A percentile compares a stretch with the other conserved stretches of the same genome.
phyloP scores from a whole-genome alignment of 2,329 filamentous ascomycete species.

The Byssoonygena ceratinophila region DNA sequence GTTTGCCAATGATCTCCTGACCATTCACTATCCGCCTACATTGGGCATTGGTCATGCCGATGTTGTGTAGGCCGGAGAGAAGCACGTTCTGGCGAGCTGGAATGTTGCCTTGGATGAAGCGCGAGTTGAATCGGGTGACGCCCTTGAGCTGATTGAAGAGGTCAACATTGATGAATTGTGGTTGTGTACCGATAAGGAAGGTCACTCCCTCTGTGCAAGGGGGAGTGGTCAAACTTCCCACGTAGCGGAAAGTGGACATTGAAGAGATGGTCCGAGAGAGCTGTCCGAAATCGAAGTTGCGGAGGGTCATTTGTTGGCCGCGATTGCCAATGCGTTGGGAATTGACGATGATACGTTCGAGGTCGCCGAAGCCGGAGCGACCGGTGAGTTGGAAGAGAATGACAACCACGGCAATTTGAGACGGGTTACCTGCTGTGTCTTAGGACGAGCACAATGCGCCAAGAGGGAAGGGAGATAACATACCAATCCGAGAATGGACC shows the following conservation, averaged over 20 bases:
- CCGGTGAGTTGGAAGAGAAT: conserved; percentile 4
- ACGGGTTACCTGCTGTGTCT: conserved; percentile 1
- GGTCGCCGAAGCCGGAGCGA: conserved; percentile 1
- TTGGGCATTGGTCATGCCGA: conserved; percentile 4
- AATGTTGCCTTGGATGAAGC: conserved; percentile 14
- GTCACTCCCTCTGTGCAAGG: conserved; percentile 49
- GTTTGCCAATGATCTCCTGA: not conserved
- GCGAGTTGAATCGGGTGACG: conserved; percentile 29
- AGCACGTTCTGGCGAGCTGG: conserved; percentile 4
- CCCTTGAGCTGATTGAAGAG: conserved; percentile 43
- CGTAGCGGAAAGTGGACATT: conserved; percentile 36
- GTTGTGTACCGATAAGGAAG: conserved; percentile 42
- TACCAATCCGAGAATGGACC: conserved; percentile 29
- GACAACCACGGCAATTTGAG: conserved; percentile 4
- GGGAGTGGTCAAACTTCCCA: conserved; percentile 52
- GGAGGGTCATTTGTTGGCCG: conserved; percentile 3
- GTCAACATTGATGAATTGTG: conserved; percentile 37
- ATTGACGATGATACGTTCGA: conserved; percentile 4
- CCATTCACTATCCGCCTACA: not conserved
- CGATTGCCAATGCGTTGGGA: not conserved
- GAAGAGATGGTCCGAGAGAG: conserved; percentile 28
- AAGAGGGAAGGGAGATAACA: not conserved
- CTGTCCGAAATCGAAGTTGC: not conserved
- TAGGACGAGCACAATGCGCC: not conserved
- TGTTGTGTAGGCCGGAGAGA: conserved; percentile 4